These are phyloP conservation scores for Acer saccharum DNA, from an alignment of 345 rosid species.

Conservation along the genomic window DNA sequence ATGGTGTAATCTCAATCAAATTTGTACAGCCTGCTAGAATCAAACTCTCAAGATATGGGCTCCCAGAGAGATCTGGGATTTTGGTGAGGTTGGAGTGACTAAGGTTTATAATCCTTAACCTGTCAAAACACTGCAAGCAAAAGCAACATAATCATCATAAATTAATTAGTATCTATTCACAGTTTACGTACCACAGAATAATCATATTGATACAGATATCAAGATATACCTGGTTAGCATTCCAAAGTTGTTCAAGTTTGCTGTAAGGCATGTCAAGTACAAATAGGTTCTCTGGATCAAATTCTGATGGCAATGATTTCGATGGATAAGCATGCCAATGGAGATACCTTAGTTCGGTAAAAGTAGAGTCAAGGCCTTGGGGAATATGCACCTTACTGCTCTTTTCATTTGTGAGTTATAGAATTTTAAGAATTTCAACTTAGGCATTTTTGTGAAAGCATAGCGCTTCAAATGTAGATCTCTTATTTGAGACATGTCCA, in stretches of 20 bases:
- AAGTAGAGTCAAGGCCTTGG: constrained; percentile 23
- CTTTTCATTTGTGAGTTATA: neutral
- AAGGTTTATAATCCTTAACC: too few species aligned
- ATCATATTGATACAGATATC: too few species aligned
- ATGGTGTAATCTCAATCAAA: too few species aligned
- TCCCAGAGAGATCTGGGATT: neutral
- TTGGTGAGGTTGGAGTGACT: too few species aligned
- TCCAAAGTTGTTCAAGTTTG: neutral
- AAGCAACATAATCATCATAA: too few species aligned
- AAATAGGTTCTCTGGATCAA: constrained; percentile 28
- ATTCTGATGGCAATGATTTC: constrained; percentile 29
- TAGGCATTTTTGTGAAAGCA: neutral
- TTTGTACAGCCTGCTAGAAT: neutral
- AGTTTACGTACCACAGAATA: too few species aligned
- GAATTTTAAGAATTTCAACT: constrained; percentile 33
- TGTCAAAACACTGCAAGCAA: too few species aligned
- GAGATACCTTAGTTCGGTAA: constrained; percentile 28
- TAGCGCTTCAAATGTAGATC: constrained; percentile 6
- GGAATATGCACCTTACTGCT: constrained; percentile 10
- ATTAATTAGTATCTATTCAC: neutral
- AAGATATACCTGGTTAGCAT: neutral
- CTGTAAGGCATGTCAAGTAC: constrained; percentile 17
- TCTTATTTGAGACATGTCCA: constrained; percentile 14
- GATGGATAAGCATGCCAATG: constrained; percentile 36
- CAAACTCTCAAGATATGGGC: neutral